A percentile compares a stretch with the other conserved stretches of the same genome.
phyloP scores from a whole-genome alignment of 495 filamentous ascomycete genomes.

The Copromyces sp. region DNA sequence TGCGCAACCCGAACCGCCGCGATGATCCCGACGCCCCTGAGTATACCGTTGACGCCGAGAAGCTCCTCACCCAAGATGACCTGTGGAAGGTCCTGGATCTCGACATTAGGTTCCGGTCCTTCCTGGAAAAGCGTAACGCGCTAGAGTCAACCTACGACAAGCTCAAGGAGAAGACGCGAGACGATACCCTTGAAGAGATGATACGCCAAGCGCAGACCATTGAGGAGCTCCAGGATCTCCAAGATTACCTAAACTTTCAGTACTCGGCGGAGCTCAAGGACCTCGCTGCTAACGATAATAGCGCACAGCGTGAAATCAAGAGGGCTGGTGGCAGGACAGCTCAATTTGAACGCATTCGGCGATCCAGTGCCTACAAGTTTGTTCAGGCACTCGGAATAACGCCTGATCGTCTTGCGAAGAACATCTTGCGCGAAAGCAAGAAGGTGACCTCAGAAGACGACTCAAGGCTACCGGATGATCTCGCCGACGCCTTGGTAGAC shows the following conservation, averaged over 20 bases:
- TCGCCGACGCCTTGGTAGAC: slow-evolving; percentile 66
- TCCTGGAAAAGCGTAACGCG: slow-evolving; percentile 78
- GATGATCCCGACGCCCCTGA: slow-evolving; percentile 52
- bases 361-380: slow-evolving; percentile 64
- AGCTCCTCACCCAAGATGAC: slow-evolving; percentile 83
- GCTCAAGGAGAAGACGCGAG: slow-evolving; percentile 47
- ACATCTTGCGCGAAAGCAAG: slow-evolving; percentile 64
- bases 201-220: slow-evolving; percentile 63
- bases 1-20: slow-evolving; percentile 45
- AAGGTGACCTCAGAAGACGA: slow-evolving; percentile 80
- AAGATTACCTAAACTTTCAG: slow-evolving; percentile 94
- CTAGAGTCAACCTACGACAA: slow-evolving; percentile 69
- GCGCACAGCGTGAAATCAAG: slow-evolving; percentile 38
- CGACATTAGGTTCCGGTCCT: slow-evolving; percentile 84
- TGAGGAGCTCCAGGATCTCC: slow-evolving; percentile 91
- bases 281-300: slow-evolving; percentile 48
- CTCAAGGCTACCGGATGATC: slow-evolving; percentile 60
- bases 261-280: slow-evolving; percentile 79
- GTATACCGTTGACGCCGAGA: slow-evolving; percentile 70
- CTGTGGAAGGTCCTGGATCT: slow-evolving; percentile 90
- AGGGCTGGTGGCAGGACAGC: slow-evolving; percentile 68
- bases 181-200: slow-evolving; percentile 68
- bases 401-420: slow-evolving; percentile 76
- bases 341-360: slow-evolving; percentile 74
- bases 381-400: slow-evolving; percentile 87